These are phyloP conservation scores for Amauroascus niger DNA, from an alignment of 2,329 filamentous ascomycete genomes.

Conservation along the genomic window DNA sequence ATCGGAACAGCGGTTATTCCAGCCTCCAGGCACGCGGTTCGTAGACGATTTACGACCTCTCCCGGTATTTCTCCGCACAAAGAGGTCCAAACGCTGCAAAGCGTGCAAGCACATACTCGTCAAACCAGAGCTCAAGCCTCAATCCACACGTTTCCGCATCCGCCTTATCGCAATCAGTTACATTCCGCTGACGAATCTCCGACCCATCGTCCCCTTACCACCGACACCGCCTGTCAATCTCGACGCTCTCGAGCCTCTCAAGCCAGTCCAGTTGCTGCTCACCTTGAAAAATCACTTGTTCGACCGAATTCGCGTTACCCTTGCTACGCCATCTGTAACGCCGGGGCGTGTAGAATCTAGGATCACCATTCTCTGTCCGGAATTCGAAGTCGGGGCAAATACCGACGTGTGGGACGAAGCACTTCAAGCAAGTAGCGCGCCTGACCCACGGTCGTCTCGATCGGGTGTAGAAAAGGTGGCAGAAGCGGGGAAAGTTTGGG, in stretches of 20 bases:
- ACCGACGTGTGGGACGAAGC: conserved; percentile 93
- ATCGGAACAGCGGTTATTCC: conserved; percentile 43
- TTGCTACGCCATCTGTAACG: conserved; percentile 72
- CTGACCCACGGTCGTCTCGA: conserved; percentile 35
- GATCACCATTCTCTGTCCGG: conserved; percentile 86
- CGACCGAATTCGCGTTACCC: conserved; percentile 73
- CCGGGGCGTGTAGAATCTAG: conserved; percentile 66
- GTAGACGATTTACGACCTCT: conserved; percentile 67
- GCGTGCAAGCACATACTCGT: conserved; percentile 90
- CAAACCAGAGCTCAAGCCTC: conserved; percentile 84
- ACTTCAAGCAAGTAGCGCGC: conserved; percentile 47
- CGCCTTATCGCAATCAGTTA: conserved; percentile 79
- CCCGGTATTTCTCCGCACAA: conserved; percentile 74
- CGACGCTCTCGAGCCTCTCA: conserved; percentile 40
- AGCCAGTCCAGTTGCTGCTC: conserved; percentile 66
- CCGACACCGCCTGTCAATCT: conserved; percentile 35
- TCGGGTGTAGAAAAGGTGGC: conserved; percentile 45
- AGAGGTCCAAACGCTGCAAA: conserved; percentile 86
- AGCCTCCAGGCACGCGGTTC: conserved; percentile 50
- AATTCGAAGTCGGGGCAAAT: conserved; percentile 90
- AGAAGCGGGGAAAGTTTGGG: conserved; percentile 94
- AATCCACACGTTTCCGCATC: conserved; percentile 84
- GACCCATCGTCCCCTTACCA: conserved; percentile 47
- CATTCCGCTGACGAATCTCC: conserved; percentile 66
- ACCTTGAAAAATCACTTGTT: conserved; percentile 93